Evolutionary conservation across 306 rosid species (phyloP), one percentile per base, ranked within the genome.

Genomic region (Rosa rugosa): DNA sequence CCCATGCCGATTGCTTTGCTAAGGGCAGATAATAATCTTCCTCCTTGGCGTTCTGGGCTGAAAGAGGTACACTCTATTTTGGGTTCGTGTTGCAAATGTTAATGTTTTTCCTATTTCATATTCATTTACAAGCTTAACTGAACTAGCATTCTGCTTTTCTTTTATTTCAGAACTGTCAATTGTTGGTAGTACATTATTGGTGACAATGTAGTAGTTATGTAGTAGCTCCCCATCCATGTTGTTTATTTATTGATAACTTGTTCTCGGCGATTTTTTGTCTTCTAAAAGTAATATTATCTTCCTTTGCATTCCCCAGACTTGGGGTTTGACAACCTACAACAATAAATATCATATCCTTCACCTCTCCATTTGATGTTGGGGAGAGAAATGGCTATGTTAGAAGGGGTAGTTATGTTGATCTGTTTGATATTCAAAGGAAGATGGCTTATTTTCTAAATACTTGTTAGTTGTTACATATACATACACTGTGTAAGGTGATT

Each of bases 21-120:
- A 82, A 95, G 99, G 77, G 98, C 99, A 18, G 99, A 95, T 83
- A 95, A 92, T 85, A 95, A 92, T 84, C 95, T 87, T 80, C 99
- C 99, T 77, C 96, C 99, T 38, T 95, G 99, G 99, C 98, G 98
- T 84, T 67, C 92, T 45, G 95, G 91, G 78, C 80, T 92, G 73
- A 90, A 90, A 81, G 99, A 95, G 97, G 99, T 95, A 80, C 73
- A 36, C 42, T 23, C 13, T 45, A 3, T 23, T 79, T 80, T 45
- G 22, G 51, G 47, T 5, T 44, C 54, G 47, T 23, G n/a, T 25
- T 54, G 72, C 53, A 47, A 31, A 5, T 12, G 5, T 71, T 46
- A 59, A 42, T 16, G 9, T 53, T 1, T 14, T 77, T 73, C 54
- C 45, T 8, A 11, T 22, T 34, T 13, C 42, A 2, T 45, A 6